Evolutionary conservation across 1,284 basidiomycete species (phyloP), one percentile per base, ranked within the genome.

Genomic region (Chalciporus sp.): DNA sequence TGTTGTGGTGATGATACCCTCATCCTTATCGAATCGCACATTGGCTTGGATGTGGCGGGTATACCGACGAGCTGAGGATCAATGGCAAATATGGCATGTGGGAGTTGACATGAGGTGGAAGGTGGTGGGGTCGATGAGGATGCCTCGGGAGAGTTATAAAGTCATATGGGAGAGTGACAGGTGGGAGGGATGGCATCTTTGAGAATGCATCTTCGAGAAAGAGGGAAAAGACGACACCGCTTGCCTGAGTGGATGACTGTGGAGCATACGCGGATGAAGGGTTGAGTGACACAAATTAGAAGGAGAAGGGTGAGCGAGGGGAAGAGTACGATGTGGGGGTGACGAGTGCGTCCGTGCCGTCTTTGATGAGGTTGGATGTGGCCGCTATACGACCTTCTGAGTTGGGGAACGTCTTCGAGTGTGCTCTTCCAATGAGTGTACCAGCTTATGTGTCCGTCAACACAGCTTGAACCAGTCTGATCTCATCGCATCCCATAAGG

Each of bases 21-120:
- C 50, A 12, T 66, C 65, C 12, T 67, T 65, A 17, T 57, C 65
- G 42, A 63, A 37, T 78, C 71, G 52, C 69, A 76, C 51, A 60
- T 53, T 0, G 69, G 63, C 59, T 72, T 70, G 2, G 74, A 71
- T 0, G 72, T 66, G 0, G 76, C 66, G 16, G 81, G 76, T 3
- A 76, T 77, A 39, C 71, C 74, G 53, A 83, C 77, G 51, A 83
- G 73, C 61, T 79, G 77, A 0, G 81, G 82, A 59, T 83, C 81
- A 60, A 83, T 83, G 43, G 76, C 73, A n/a, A 72, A 66, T 55
- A 64, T 61, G 57, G 62, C 62, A 8, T 55, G 59, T 4, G 68
- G 61, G 66, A 65, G 42, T 58, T 52, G 37, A 53, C 50, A 5
- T 58, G 58, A n/a, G n/a, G 7, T 37, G 7, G 55, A 45, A 23